Evolutionary conservation across 2,329 filamentous ascomycete genomes (phyloP).

Genomic region (Emmonsiellopsis sp.): DNA sequence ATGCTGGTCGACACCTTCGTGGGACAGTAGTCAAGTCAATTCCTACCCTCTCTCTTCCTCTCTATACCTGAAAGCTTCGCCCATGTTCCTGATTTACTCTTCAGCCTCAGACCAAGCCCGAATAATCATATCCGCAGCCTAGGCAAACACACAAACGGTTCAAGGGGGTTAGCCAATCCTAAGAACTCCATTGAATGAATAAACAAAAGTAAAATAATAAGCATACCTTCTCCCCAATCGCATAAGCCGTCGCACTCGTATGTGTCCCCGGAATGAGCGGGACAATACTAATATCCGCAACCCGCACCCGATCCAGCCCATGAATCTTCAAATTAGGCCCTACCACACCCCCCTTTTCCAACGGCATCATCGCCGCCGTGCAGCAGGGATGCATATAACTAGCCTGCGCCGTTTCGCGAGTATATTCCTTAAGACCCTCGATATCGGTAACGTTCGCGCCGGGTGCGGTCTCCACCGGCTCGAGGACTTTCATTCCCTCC

Average conservation of each 20-base stretch:
- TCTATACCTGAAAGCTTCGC: no score
- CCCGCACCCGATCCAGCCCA: constrained; percentile 13
- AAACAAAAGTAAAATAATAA: not conserved
- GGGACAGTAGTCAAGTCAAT: no score
- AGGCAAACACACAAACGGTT: not conserved
- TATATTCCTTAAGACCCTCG: not conserved
- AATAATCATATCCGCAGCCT: not conserved
- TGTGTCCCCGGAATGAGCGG: constrained; percentile 23
- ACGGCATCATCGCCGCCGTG: constrained; percentile 22
- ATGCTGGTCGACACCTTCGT: no score
- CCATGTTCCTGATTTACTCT: no score
- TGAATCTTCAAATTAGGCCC: constrained; percentile 14
- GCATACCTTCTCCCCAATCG: constrained; percentile 22
- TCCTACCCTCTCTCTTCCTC: not conserved
- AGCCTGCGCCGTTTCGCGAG: constrained; percentile 22
- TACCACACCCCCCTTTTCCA: constrained; percentile 24
- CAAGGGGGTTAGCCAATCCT: no score
- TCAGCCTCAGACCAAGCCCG: not conserved
- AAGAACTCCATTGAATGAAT: not conserved
- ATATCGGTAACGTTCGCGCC: constrained; percentile 16
- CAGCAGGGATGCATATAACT: constrained; percentile 28
- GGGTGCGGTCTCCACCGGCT: not conserved
- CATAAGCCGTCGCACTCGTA: constrained; percentile 24
- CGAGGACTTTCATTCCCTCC: not conserved
- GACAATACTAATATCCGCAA: constrained; percentile 27